phyloP scores from a whole-genome alignment of 1,284 basidiomycete genomes.

The Schizophyllum commune region DNA sequence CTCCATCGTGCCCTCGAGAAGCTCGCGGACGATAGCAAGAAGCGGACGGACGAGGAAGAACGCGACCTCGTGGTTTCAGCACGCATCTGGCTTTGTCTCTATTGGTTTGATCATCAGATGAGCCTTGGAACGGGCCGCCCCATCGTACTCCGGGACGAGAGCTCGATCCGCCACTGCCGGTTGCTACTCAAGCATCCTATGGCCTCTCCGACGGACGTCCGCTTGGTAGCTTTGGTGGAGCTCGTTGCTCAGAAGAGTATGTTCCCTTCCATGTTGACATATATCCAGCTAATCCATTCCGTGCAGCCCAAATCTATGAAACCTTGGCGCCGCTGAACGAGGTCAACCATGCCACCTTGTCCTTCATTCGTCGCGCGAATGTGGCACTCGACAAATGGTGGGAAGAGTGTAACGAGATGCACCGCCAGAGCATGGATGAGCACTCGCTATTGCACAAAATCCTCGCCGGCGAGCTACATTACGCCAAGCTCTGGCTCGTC shows the following conservation, averaged over 20 bases:
- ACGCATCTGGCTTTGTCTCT: constrained; percentile 89
- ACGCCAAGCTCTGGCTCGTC: constrained; percentile 89
- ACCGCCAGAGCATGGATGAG: constrained; percentile 78
- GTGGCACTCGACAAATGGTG: constrained; percentile 86
- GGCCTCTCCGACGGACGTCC: constrained; percentile 82
- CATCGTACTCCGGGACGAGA: constrained; percentile 83
- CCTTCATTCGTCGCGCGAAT: constrained; percentile 81
- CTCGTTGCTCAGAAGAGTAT: constrained; percentile 86
- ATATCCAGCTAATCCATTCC: constrained; percentile 1
- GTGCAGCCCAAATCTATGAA: constrained; percentile 80
- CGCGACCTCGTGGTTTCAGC: constrained; percentile 85
- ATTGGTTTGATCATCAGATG: constrained; percentile 92
- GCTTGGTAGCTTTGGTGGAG: constrained; percentile 82
- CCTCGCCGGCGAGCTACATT: constrained; percentile 80
- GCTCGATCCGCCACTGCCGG: constrained; percentile 78
- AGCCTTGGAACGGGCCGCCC: constrained; percentile 87
- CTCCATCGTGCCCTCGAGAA: constrained; percentile 87
- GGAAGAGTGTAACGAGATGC: constrained; percentile 77
- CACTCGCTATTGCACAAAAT: constrained; percentile 80
- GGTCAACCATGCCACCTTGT: constrained; percentile 76
- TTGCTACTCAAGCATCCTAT: constrained; percentile 77
- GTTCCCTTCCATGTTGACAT: constrained; percentile 12
- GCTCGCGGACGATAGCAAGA: constrained; percentile 66
- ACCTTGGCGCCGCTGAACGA: constrained; percentile 81
- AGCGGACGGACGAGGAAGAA: constrained; percentile 70